phyloP scores from a whole-genome alignment of 2,329 filamentous ascomycete species.

The Talaromyces sp. region DNA sequence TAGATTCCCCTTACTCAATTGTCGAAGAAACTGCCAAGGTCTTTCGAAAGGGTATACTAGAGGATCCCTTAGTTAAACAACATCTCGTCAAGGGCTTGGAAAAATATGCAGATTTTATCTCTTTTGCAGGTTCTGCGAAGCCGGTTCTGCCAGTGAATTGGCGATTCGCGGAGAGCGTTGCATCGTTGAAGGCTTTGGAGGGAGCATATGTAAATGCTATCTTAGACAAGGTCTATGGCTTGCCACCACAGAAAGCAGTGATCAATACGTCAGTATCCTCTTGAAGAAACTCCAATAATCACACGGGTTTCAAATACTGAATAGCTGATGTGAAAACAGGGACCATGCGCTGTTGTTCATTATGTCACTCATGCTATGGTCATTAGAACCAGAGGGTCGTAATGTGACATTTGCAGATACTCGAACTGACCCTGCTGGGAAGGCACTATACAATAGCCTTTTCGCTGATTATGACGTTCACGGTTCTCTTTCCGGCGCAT shows the following conservation, averaged over 20 bases:
- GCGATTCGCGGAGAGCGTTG: conserved; percentile 8
- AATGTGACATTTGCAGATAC: conserved; percentile 7
- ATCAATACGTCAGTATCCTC: conserved; percentile 4
- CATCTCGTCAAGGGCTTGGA: conserved; percentile 1
- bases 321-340: neutral
- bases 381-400: conserved; percentile 6
- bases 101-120: conserved; percentile 1
- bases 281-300: neutral
- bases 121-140: conserved; percentile 1
- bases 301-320: neutral
- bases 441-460: conserved; percentile 1
- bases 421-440: neutral
- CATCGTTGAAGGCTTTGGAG: conserved; percentile 7
- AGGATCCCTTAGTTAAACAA: conserved; percentile 1
- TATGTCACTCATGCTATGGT: conserved; percentile 9
- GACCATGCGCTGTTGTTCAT: conserved; percentile 6
- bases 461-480: conserved; percentile 6
- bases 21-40: conserved; percentile 1
- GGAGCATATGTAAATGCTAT: conserved; percentile 8
- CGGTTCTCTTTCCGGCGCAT: neutral
- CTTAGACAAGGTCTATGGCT: conserved; percentile 1
- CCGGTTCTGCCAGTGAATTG: conserved; percentile 5
- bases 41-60: neutral
- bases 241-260: neutral
- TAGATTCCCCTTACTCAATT: neutral